These are phyloP conservation scores for Penicillium sp. DNA, from an alignment of 2,329 filamentous ascomycete genomes.

Conservation along the genomic window DNA sequence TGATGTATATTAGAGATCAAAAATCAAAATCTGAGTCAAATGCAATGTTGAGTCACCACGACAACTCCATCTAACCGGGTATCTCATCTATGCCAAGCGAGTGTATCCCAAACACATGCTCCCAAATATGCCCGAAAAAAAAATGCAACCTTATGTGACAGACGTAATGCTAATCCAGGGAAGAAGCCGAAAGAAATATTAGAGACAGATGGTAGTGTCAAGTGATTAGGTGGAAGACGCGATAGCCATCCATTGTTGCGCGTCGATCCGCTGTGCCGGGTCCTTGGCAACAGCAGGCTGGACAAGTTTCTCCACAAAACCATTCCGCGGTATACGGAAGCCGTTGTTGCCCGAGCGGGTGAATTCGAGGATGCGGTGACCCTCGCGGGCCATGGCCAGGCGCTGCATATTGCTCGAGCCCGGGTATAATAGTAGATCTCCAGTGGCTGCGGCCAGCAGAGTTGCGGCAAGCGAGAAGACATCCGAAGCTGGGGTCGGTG, in stretches of 20 bases:
- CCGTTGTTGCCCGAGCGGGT: conserved; percentile 39
- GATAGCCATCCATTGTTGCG: conserved; percentile 34
- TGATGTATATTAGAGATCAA: no score
- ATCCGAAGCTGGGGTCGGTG: conserved; percentile 42
- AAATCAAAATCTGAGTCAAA: no score
- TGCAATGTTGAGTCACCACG: no score
- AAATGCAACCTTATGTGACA: conserved; percentile 5
- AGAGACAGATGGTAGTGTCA: background rate
- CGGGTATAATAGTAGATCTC: conserved; percentile 45
- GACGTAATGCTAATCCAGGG: conserved; percentile 2
- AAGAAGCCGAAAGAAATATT: conserved; percentile 1
- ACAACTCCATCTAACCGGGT: conserved; percentile 22
- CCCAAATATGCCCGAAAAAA: conserved; percentile 7
- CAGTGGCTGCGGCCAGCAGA: conserved; percentile 46
- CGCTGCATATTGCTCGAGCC: conserved; percentile 41
- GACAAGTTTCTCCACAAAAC: conserved; percentile 41
- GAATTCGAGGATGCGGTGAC: conserved; percentile 44
- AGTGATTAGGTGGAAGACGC: conserved; percentile 14
- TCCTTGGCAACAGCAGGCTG: conserved; percentile 42
- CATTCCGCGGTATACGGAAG: conserved; percentile 40
- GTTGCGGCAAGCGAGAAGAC: conserved; percentile 49
- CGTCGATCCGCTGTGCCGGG: conserved; percentile 31
- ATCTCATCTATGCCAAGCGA: conserved; percentile 16
- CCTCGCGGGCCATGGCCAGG: conserved; percentile 45
- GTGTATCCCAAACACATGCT: conserved; percentile 7